Evolutionary conservation across 345 rosid species (phyloP).

Genomic region (Citrus reticulata): DNA sequence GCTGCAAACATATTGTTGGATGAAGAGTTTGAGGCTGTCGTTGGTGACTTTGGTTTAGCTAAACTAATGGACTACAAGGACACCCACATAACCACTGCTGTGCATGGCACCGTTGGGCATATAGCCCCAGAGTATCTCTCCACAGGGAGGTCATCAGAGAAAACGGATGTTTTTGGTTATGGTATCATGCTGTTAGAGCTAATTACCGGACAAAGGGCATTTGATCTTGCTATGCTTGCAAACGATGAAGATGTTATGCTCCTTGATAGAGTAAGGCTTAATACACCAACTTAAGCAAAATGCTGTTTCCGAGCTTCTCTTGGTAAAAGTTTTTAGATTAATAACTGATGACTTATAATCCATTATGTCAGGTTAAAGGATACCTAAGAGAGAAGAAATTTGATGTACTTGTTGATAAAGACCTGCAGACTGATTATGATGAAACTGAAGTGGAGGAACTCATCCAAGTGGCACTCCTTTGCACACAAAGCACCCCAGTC

Average conservation of each 20-base stretch:
- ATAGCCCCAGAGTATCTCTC: slow-evolving; percentile 23
- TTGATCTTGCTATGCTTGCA: slow-evolving; percentile 17
- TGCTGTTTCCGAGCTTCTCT: background rate
- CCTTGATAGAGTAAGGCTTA: slow-evolving; percentile 15
- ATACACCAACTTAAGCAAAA: background rate
- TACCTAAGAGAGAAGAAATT: slow-evolving; percentile 6
- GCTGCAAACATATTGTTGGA: slow-evolving; percentile 27
- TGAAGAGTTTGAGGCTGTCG: slow-evolving; percentile 23
- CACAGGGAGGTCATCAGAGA: slow-evolving; percentile 20
- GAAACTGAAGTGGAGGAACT: slow-evolving; percentile 16
- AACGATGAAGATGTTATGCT: slow-evolving; percentile 24
- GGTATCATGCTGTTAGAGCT: slow-evolving; percentile 24
- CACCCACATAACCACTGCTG: slow-evolving; percentile 23
- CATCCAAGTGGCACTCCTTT: slow-evolving; percentile 14
- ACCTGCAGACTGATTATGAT: slow-evolving; percentile 2
- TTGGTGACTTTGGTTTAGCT: slow-evolving; percentile 29
- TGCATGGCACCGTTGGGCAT: slow-evolving; percentile 27
- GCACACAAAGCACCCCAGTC: slow-evolving; percentile 5
- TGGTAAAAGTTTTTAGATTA: background rate
- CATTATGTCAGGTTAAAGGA: slow-evolving; percentile 2
- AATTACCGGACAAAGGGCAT: slow-evolving; percentile 20
- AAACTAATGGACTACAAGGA: slow-evolving; percentile 23
- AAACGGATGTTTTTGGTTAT: slow-evolving; percentile 23
- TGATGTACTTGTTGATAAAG: slow-evolving; percentile 12
- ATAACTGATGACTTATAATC: background rate